These are phyloP conservation scores for Cladosporium sphaerospermum DNA, from an alignment of 2,329 filamentous ascomycete genomes.

Conservation along the genomic window DNA sequence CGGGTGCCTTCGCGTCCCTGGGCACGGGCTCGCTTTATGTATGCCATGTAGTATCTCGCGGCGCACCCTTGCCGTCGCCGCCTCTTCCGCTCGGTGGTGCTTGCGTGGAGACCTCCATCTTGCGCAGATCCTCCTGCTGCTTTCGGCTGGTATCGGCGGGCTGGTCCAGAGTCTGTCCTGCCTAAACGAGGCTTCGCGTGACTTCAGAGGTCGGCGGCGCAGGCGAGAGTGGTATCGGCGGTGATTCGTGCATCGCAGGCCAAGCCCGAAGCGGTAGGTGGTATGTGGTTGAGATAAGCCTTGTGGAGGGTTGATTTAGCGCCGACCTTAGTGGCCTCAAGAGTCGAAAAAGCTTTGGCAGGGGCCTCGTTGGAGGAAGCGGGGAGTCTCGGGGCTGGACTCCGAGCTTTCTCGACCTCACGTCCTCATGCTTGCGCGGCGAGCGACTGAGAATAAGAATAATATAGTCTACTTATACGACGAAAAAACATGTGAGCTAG, in stretches of 20 bases:
- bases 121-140: neutral
- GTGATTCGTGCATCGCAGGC: neutral
- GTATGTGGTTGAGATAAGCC: slow-evolving; percentile 4
- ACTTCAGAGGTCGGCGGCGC: too few species aligned
- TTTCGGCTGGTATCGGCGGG: neutral
- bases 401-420: slow-evolving; percentile 1
- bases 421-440: neutral
- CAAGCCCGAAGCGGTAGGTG: slow-evolving; percentile 1
- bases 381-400: neutral
- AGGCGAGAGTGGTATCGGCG: neutral
- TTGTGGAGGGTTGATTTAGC: neutral
- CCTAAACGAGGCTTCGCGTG: too few species aligned
- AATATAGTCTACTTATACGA: too few species aligned
- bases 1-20: too few species aligned
- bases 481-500: too few species aligned
- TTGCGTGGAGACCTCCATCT: too few species aligned
- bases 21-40: neutral
- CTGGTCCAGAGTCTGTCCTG: neutral
- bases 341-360: neutral
- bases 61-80: neutral
- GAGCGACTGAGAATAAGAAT: too few species aligned
- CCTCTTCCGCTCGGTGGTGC: too few species aligned
- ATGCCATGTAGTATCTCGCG: slow-evolving; percentile 4
- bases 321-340: neutral
- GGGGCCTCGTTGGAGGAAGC: neutral